These are phyloP conservation scores for Rhazya stricta DNA, from an alignment of 257 asterid species.

Conservation along the genomic window DNA sequence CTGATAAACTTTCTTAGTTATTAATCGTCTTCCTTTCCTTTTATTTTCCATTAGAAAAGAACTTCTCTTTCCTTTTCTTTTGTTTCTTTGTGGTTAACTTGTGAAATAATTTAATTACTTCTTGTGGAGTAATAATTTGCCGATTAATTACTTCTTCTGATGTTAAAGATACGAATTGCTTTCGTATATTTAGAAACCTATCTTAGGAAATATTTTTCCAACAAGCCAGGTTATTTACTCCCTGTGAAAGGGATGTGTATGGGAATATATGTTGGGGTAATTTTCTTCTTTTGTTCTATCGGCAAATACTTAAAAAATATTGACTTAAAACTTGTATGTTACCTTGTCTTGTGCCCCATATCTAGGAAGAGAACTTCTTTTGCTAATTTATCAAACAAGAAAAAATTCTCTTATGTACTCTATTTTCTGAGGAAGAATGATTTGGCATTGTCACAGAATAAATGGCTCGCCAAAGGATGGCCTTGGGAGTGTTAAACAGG, in stretches of 20 bases:
- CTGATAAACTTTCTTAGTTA: background rate
- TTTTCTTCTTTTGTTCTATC: background rate
- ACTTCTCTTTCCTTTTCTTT: background rate
- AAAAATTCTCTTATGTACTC: background rate
- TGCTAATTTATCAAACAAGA: background rate
- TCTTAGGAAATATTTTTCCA: background rate
- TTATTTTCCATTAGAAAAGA: background rate
- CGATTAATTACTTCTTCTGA: background rate
- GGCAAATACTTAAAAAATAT: background rate
- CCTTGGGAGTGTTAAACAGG: conserved; percentile 26
- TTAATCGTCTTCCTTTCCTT: background rate
- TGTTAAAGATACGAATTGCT: background rate
- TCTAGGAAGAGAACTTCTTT: background rate
- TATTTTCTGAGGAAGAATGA: conserved; percentile 10
- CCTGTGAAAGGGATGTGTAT: background rate
- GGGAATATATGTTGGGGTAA: too few species aligned
- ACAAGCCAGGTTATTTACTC: background rate
- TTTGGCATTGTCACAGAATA: conserved; percentile 39
- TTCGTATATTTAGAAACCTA: background rate
- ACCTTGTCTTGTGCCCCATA: background rate
- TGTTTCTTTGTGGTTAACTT: background rate
- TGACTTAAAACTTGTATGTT: background rate
- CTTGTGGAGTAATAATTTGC: background rate
- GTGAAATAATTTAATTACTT: too few species aligned
- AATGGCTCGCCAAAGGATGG: conserved; percentile 35